phyloP scores from a whole-genome alignment of 1,139 yeast species.

The Ogataea hybrid region DNA sequence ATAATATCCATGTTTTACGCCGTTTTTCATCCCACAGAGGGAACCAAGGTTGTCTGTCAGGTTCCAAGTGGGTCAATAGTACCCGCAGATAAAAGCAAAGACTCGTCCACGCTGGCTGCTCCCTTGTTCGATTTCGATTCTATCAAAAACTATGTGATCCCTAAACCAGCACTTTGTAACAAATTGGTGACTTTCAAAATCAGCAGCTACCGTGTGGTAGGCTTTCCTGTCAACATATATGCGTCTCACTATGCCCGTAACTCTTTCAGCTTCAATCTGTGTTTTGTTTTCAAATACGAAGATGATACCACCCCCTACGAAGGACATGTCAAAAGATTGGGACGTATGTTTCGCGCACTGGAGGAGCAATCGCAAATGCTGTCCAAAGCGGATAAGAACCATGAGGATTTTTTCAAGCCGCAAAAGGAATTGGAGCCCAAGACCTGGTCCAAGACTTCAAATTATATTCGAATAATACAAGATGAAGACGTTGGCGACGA shows the following conservation, averaged over 20 bases:
- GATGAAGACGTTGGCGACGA: conserved; percentile 29
- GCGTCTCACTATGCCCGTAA: conserved; percentile 80
- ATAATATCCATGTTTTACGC: conserved; percentile 86
- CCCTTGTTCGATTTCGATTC: conserved; percentile 77
- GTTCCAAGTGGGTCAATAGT: conserved; percentile 70
- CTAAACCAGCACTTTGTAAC: conserved; percentile 89
- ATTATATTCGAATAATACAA: conserved; percentile 30
- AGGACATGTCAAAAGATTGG: conserved; percentile 77
- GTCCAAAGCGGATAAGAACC: conserved; percentile 43
- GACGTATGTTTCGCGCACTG: conserved; percentile 83
- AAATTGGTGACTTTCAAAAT: conserved; percentile 72
- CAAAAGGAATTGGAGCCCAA: conserved; percentile 3
- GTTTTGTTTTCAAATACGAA: conserved; percentile 83
- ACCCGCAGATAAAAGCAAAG: conserved; percentile 30
- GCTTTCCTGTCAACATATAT: conserved; percentile 87
- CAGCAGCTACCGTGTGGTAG: conserved; percentile 69
- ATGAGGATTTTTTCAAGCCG: conserved; percentile 36
- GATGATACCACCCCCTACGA: conserved; percentile 86
- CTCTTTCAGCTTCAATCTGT: conserved; percentile 88
- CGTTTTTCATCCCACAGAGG: conserved; percentile 92
- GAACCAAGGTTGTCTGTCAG: conserved; percentile 90
- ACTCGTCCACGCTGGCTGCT: conserved; percentile 37
- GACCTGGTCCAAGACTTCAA: conserved; percentile 14
- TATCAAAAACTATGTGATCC: conserved; percentile 86
- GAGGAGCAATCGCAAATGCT: conserved; percentile 85